Conservation (phyloP, 2,329 filamentous ascomycete species). For the Alternaria sp. region DNA sequence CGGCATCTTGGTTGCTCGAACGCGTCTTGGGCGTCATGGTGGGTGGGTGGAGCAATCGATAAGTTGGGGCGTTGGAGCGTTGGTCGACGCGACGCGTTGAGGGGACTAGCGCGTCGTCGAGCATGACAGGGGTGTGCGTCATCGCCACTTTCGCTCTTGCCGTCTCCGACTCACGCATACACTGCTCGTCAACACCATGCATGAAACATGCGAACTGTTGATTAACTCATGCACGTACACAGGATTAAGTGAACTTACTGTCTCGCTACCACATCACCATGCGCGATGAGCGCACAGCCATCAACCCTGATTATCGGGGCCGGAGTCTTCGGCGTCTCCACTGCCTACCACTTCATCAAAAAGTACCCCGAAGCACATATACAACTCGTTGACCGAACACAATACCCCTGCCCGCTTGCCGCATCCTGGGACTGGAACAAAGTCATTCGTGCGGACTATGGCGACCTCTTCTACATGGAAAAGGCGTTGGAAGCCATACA, state of each 20-base stretch:
- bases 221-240: neutral
- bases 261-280: neutral
- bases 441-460: neutral
- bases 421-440: neutral
- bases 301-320: neutral
- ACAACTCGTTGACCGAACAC: neutral
- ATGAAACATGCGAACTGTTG: neutral
- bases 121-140: conserved; percentile 7
- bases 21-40: conserved; percentile 40
- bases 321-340: neutral
- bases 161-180: neutral
- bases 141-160: neutral
- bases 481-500: neutral
- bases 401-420: neutral
- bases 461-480: neutral
- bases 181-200: neutral
- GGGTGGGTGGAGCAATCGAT: conserved; percentile 5
- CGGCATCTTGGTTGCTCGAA: conserved; percentile 30
- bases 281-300: neutral
- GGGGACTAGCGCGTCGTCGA: conserved; percentile 15
- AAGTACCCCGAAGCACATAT: neutral
- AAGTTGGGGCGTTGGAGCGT: neutral
- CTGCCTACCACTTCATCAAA: neutral
- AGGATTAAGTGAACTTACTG: accelerated
- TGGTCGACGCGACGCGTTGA: conserved; percentile 29